Evolutionary conservation across 2,329 filamentous ascomycete genomes (phyloP).

Genomic region (Lasiodiplodia gonubiensis): DNA sequence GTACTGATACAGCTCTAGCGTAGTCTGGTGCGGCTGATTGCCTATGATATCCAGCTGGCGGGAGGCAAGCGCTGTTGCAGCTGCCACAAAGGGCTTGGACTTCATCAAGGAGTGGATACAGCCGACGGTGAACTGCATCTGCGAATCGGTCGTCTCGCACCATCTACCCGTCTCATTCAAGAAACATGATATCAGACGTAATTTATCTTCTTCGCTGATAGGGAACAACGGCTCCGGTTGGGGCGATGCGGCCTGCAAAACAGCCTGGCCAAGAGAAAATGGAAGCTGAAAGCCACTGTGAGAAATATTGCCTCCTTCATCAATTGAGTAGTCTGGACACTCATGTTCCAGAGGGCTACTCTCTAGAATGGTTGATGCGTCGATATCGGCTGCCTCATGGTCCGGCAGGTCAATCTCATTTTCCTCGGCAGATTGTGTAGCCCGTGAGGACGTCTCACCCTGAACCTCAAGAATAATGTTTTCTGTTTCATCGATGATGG

Average conservation of each 20-base stretch:
- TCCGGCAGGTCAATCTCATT: background rate
- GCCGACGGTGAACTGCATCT: background rate
- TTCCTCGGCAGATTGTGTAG: background rate
- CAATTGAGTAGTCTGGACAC: too few species aligned
- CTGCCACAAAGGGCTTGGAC: background rate
- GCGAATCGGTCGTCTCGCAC: constrained; percentile 12
- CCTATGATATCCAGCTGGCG: background rate
- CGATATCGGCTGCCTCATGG: too few species aligned
- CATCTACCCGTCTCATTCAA: background rate
- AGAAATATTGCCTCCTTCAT: too few species aligned
- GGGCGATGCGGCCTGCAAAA: background rate
- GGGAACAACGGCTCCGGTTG: background rate
- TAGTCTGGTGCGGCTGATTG: background rate
- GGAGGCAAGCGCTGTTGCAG: constrained; percentile 3
- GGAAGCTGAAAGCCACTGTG: background rate
- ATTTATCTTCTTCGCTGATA: background rate
- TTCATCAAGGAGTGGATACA: background rate
- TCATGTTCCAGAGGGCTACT: too few species aligned
- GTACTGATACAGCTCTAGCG: constrained; percentile 15
- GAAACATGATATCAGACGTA: background rate
- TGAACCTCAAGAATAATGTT: background rate
- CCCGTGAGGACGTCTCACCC: background rate
- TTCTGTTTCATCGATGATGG: background rate
- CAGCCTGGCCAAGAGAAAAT: background rate
- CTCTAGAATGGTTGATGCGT: too few species aligned